Evolutionary conservation across 441 rosid genomes (phyloP).

Genomic region (Populus hybrid): DNA sequence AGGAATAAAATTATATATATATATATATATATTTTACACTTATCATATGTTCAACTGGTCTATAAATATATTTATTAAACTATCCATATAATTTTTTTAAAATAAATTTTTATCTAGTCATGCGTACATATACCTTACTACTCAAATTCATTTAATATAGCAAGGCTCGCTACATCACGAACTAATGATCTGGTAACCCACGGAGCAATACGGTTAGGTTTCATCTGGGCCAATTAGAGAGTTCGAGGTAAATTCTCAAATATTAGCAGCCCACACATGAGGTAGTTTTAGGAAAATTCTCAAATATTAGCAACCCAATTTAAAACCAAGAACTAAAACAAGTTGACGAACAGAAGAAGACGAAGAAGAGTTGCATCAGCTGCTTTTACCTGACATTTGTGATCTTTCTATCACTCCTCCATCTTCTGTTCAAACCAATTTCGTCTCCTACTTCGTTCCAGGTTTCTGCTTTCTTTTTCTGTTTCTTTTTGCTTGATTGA

Average conservation of each 20-base stretch:
- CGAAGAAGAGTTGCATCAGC: constrained; percentile 51
- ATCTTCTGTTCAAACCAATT: constrained; percentile 67
- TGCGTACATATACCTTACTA: too few relatives aligned
- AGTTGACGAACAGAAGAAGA: constrained; percentile 5
- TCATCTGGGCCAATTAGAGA: too few relatives aligned
- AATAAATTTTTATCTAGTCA: too few relatives aligned
- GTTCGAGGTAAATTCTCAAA: not conserved
- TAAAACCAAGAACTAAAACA: constrained; percentile 16
- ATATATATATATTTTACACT: too few relatives aligned
- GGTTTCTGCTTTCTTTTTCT: constrained; percentile 36
- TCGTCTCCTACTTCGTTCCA: constrained; percentile 69
- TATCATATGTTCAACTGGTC: too few relatives aligned
- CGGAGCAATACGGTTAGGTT: too few relatives aligned
- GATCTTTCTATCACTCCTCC: constrained; percentile 64
- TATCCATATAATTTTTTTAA: too few relatives aligned
- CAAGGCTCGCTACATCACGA: too few relatives aligned
- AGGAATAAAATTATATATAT: too few relatives aligned
- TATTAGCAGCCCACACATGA: not conserved
- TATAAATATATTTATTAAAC: too few relatives aligned
- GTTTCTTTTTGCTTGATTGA: not conserved
- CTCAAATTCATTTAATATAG: too few relatives aligned
- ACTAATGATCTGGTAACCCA: too few relatives aligned
- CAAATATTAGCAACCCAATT: not conserved
- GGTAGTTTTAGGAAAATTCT: not conserved
- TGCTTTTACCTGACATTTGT: constrained; percentile 48